A percentile compares a stretch with the other conserved stretches of the same genome.
Evolutionary conservation across 441 rosid species (phyloP).

Genomic region (Pelargonium fulgidum): DNA sequence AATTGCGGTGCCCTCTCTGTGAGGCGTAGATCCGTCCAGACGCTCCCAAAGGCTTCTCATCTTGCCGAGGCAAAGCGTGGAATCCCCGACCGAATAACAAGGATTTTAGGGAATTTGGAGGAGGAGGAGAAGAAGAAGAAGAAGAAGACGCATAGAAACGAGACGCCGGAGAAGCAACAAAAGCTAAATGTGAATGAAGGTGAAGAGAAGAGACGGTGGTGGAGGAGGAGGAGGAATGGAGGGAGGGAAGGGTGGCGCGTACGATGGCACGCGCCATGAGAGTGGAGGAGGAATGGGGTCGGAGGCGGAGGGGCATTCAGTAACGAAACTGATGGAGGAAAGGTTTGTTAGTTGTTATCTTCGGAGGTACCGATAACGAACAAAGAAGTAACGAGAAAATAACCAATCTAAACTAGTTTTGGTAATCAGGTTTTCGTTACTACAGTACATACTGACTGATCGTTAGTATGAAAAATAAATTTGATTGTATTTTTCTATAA

Average conservation of each 20-base stretch:
- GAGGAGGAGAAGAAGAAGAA: conserved; percentile 10
- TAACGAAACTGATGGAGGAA: no score
- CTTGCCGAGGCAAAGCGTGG: conserved; percentile 27
- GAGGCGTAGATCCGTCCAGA: conserved; percentile 26
- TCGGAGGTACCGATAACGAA: no score
- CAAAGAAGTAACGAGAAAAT: no score
- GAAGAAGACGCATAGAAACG: conserved; percentile 20
- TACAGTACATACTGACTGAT: no score
- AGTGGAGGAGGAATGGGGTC: conserved; percentile 17
- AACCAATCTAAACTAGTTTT: no score
- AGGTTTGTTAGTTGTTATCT: no score
- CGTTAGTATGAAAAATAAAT: no score
- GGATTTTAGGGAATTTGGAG: conserved; percentile 11
- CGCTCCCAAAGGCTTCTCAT: conserved; percentile 23
- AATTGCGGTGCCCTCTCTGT: conserved; percentile 61
- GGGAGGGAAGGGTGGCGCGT: conserved; percentile 36
- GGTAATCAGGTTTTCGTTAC: no score
- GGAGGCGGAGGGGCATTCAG: no score
- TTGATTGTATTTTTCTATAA: no score
- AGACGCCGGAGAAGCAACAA: conserved; percentile 13
- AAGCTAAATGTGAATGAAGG: conserved; percentile 17
- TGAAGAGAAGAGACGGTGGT: conserved; percentile 14
- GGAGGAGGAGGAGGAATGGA: not conserved
- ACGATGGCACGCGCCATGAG: conserved; percentile 43
- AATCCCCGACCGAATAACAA: conserved; percentile 29